Evolutionary conservation across 306 rosid genomes (phyloP), one percentile per base, ranked within the genome.

Genomic region (Lathyrus tuberosus): DNA sequence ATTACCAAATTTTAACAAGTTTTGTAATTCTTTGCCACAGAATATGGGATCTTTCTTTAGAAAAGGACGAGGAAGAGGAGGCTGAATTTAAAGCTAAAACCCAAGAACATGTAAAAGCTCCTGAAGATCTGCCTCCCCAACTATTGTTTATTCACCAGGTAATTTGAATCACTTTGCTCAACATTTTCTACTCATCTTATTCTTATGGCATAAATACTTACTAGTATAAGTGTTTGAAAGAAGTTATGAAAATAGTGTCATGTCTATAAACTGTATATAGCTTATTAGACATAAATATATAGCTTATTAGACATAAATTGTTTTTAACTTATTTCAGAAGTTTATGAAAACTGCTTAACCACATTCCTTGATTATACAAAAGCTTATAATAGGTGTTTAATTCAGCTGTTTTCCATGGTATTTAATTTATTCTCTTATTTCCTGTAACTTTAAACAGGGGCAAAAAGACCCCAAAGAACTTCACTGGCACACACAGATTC

Each of bases 11-110:
- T 20, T 61, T 53, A 20, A 14, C 10, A 44, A 13, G 33, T 61
- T 74, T 49, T 40, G 49, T 72, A 58, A 79, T 46, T 24, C 74
- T 76, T 40, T 17, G n/a, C 69, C 42, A 11, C 84, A 94, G 99
- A 75, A 94, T 91, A 80, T 94, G 99, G 99, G 99, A 94, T 76
- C 97, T 94, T 31, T 91, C 99, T 17, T 72, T 91, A 46, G 99
- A 94, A 49, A 90, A 85, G 79, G 99, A 94, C 0, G 97, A 88
- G 80, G 96, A 94, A 86, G 99, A 94, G 76, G 97, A 94, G 76
- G 96, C 89, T 26, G 96, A 94, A 74, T 94, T 94, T 79, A 91
- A 78, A 86, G 88, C 92, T 43, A 72, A 86, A 82, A 91, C 87
- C 41, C 74, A 83, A 69, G 99, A 94, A 74, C 82, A 76, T 76